Base-by-base conservation (phyloP, 306 rosid genomes). In the Canavalia ensiformis region DNA sequence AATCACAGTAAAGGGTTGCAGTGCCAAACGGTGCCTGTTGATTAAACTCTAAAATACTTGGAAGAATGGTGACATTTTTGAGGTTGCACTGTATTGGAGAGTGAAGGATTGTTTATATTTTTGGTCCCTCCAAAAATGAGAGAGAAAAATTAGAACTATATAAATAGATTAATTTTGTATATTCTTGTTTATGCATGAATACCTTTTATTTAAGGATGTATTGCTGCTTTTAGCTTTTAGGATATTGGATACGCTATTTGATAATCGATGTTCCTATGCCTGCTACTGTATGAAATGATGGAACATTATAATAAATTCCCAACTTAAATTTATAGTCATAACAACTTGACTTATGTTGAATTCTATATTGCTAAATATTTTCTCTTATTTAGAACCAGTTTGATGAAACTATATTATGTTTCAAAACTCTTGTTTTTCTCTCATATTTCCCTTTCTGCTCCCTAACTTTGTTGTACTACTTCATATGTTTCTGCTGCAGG, bases 401-500 rank as follows among this genome's bases (percentile, higher is more conserved):
- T 62, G 25, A 6, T 35, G 59, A 66, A 78, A 46, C 77, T 33
- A 34, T 49, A 31, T 52, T 5, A 13, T 62, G 72, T 46, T 54
- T 33, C 39, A 45, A 41, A 56, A 41, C 60, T 52, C 47, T 37
- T 54, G 18, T 49, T 64, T 57, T 29, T 28, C 4, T 25, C 31
- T 31, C 50, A 12, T 25, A 8, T 50, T 77, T 52, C 67, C 58
- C 49, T 41, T 59, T 35, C 29, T 62, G 47, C 54, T 29, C 72
- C 74, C 12, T 47, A 8, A 44, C 58, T 54, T 81, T 81, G 8
- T 74, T 66, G 18, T 57, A 54, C 25, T 68, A 47, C 46, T 59
- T 52, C 37, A 62, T 52, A 29, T 46, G 4, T 83, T 72, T 47
- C 41, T 82, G 78, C 25, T 76, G 87, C 94, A 95, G 99, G 95